Evolutionary conservation across 768 basidiomycete genomes (phyloP).

Genomic region (Mrakia frigida): DNA sequence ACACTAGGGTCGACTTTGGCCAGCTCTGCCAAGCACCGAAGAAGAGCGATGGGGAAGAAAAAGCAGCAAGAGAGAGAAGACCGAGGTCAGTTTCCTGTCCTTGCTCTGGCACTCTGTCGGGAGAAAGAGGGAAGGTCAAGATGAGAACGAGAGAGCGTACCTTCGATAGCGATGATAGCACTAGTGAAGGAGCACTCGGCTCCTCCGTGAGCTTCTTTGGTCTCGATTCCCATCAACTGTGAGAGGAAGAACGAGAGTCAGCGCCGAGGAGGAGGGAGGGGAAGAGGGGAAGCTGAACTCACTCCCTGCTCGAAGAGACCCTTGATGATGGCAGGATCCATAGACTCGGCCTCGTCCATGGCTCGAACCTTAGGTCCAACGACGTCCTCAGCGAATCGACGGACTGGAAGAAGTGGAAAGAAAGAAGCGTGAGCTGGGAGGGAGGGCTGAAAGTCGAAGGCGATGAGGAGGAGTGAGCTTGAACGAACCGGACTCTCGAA

Average conservation of each 20-base stretch:
- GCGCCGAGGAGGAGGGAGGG: background rate
- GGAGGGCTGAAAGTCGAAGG: conserved; percentile 45
- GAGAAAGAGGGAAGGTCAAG: background rate
- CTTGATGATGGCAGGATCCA: conserved; percentile 82
- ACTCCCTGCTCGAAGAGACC: conserved; percentile 94
- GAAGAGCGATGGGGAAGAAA: background rate
- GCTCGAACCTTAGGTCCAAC: conserved; percentile 85
- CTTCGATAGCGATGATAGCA: conserved; percentile 90
- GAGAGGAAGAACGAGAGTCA: background rate
- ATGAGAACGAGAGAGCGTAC: conserved; percentile 28
- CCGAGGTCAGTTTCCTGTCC: background rate
- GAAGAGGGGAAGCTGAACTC: conserved; percentile 40
- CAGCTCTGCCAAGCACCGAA: conserved; percentile 55
- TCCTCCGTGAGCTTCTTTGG: conserved; percentile 72
- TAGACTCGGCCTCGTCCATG: conserved; percentile 95
- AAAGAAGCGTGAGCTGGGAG: background rate
- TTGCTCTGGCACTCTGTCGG: background rate
- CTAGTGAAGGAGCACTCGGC: conserved; percentile 87
- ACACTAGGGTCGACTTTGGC: conserved; percentile 94
- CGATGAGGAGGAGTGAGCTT: conserved; percentile 50
- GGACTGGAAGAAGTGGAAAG: conserved; percentile 52
- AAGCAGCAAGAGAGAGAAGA: too few relatives aligned
- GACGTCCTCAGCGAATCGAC: conserved; percentile 81
- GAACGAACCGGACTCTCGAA: conserved; percentile 77
- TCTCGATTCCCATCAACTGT: conserved; percentile 98